Conservation (phyloP, 345 rosid species). For the Crucihimalaya himalaica region DNA sequence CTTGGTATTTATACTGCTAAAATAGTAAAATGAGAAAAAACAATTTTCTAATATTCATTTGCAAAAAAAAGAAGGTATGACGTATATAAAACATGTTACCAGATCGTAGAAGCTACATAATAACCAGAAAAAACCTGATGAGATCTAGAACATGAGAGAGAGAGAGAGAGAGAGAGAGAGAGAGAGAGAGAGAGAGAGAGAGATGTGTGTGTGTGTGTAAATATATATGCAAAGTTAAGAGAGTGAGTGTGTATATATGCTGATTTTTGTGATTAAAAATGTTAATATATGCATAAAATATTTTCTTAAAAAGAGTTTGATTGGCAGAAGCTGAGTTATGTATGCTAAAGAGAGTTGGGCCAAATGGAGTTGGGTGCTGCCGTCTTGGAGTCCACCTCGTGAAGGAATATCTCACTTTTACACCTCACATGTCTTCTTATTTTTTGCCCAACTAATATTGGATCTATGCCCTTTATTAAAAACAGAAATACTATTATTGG, state of each 20-base stretch:
- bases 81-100: constrained; percentile 28
- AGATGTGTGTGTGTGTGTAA: not conserved
- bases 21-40: constrained; percentile 22
- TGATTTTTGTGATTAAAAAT: not conserved
- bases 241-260: not conserved
- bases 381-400: constrained; percentile 39
- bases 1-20: constrained; percentile 10
- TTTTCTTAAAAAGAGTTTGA: not conserved
- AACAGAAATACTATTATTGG: not conserved
- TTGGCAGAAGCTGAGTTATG: constrained; percentile 21
- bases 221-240: not conserved
- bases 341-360: constrained; percentile 34
- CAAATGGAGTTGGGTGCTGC: constrained; percentile 32
- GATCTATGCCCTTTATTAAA: no score
- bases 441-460: not conserved
- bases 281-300: not conserved
- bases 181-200: not conserved
- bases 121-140: constrained; percentile 34
- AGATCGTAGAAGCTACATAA: constrained; percentile 30
- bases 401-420: constrained; percentile 34
- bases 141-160: constrained; percentile 34
- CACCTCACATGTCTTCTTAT: constrained; percentile 28
- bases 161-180: not conserved
- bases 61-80: not conserved
- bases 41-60: not conserved